Base-by-base conservation (phyloP, 768 basidiomycete species). In the Punctularia strigosozonata region DNA sequence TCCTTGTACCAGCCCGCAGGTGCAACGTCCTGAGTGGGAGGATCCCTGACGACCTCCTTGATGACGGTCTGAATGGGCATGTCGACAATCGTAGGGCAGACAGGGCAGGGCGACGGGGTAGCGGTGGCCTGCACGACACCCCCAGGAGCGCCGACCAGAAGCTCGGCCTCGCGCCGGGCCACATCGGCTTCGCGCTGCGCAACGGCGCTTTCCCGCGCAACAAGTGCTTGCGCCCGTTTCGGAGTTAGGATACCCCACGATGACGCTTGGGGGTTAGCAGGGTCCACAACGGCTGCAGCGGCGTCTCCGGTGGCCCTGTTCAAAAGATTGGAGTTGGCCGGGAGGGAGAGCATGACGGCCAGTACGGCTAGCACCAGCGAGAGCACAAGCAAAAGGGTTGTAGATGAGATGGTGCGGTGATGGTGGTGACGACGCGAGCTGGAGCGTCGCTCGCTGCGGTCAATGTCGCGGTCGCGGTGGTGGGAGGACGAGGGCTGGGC, bases 281-380 rank as follows among this genome's bases (percentile, higher is more conserved):
- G 46, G 19, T 54, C 50, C n/a, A 44, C 49, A 10, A 62, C 52
- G 12, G 69, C 53, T n/a, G 44, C 49, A 10, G 63, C 52, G 12
- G 69, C 53, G 2, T 64, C 64, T 0, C 63, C 56, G 18, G 62
- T 57, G 28, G 57, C 61, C n/a, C n/a, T n/a, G n/a, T n/a, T n/a
- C n/a, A n/a, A n/a, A n/a, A n/a, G n/a, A n/a, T n/a, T n/a, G 13
- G 42, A 44, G 31, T 68, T 63, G 0, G 77, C 75, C 1, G 87
- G 87, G 4, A 90, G 68, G 3, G 87, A 87, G 19, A 90, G 75
- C 85, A 90, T 88, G 50, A 90, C 77, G 4, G 87, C 86, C n/a
- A 90, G 70, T 18, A 88, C 85, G 25, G 86, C 87, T 20, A 90
- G 67, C 36, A 90, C 75, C 24, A 90, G 77, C 8, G 87, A 89